Percentiles rank a stretch among this genome's conserved stretches.
phyloP scores from a whole-genome alignment of 257 asterid species.

The Handroanthus guayacan region DNA sequence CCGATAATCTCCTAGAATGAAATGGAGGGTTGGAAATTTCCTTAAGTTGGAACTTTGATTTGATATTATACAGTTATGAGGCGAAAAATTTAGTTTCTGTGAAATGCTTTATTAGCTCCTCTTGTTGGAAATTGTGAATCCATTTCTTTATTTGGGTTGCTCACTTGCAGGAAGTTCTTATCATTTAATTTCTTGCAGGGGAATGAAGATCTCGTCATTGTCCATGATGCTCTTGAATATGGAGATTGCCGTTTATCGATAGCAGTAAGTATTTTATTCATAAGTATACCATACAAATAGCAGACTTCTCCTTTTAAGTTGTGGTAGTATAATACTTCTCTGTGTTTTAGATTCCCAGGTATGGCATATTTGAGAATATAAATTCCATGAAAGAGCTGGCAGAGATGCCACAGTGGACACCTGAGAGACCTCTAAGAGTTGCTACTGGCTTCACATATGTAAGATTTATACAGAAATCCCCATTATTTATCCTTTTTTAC shows the following conservation, averaged over 20 bases:
- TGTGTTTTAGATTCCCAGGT: slow-evolving; percentile 81
- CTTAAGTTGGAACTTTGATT: slow-evolving; percentile 18
- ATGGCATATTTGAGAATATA: slow-evolving; percentile 92
- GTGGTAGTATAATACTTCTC: slow-evolving; percentile 29
- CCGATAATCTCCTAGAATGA: slow-evolving; percentile 1
- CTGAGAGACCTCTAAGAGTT: slow-evolving; percentile 91
- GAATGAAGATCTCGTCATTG: slow-evolving; percentile 85
- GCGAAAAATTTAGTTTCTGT: not conserved
- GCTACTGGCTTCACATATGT: slow-evolving; percentile 97
- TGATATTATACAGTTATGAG: slow-evolving; percentile 13
- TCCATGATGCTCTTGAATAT: slow-evolving; percentile 87
- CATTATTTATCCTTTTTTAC: slow-evolving; percentile 18
- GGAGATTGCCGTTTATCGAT: slow-evolving; percentile 95
- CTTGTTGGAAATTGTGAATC: not conserved
- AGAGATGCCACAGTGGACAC: slow-evolving; percentile 95
- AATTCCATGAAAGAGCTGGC: slow-evolving; percentile 88
- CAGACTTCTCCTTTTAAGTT: slow-evolving; percentile 12
- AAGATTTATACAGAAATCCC: slow-evolving; percentile 38
- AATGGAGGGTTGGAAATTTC: slow-evolving; percentile 10
- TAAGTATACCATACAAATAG: slow-evolving; percentile 10
- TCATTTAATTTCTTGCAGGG: slow-evolving; percentile 59
- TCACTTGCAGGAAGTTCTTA: slow-evolving; percentile 27
- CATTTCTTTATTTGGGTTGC: not conserved
- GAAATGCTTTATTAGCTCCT: not conserved
- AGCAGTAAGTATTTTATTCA: slow-evolving; percentile 65